phyloP scores from a whole-genome alignment of 768 basidiomycete species.

The Pleurotus cornucopiae region DNA sequence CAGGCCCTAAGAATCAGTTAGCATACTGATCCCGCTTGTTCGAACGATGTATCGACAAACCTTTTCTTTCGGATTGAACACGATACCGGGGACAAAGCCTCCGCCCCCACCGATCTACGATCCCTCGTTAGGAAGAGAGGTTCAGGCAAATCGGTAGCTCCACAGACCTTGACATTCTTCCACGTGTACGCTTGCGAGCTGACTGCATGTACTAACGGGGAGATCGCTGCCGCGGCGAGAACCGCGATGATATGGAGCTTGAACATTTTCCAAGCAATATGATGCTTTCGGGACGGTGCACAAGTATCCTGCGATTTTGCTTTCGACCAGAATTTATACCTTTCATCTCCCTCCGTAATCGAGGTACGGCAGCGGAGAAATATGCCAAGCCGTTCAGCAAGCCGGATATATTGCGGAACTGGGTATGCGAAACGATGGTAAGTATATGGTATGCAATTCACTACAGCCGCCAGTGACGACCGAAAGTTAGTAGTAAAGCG shows the following conservation, averaged over 20 bases:
- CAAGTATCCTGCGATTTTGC: no score
- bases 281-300: no score
- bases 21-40: background rate
- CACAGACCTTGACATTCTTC: slow-evolving; percentile 50
- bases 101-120: slow-evolving; percentile 35
- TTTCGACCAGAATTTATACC: no score
- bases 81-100: slow-evolving; percentile 52
- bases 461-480: background rate
- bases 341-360: no score
- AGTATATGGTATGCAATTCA: background rate
- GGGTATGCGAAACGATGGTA: background rate
- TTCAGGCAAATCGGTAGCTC: slow-evolving; percentile 14
- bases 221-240: slow-evolving; percentile 21
- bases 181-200: slow-evolving; percentile 53
- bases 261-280: slow-evolving; percentile 20
- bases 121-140: slow-evolving; percentile 3
- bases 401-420: slow-evolving; percentile 7
- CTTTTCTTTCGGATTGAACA: slow-evolving; percentile 58
- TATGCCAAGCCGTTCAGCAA: background rate
- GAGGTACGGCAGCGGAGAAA: slow-evolving; percentile 1
- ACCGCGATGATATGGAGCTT: slow-evolving; percentile 26
- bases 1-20: slow-evolving; percentile 33
- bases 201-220: slow-evolving; percentile 30
- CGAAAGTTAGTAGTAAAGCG: background rate
- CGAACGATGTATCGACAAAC: slow-evolving; percentile 10